A percentile compares a stretch with the other conserved stretches of the same genome.
Evolutionary conservation across 2,329 filamentous ascomycete species (phyloP).

Genomic region (Chaetomiaceae sp.): DNA sequence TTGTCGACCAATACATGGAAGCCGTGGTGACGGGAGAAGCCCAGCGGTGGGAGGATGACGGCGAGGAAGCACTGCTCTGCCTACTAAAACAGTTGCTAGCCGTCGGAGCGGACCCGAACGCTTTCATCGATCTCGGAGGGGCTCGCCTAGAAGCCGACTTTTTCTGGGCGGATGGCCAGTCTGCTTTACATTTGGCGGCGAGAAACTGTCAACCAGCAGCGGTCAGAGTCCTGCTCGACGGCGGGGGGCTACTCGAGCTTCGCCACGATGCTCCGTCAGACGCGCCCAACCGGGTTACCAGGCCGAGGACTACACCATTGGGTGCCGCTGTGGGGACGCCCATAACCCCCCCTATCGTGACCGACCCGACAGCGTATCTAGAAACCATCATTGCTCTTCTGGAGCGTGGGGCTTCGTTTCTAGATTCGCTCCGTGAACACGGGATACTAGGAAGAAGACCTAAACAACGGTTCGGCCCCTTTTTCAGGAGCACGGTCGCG

Average conservation of each 20-base stretch:
- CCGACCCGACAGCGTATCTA: background rate
- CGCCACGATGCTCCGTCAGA: too few species aligned
- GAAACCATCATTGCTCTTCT: background rate
- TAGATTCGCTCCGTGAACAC: too few species aligned
- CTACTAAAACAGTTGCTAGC: background rate
- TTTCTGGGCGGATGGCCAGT: background rate
- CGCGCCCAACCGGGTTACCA: too few species aligned
- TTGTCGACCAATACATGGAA: background rate
- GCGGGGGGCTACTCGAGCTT: background rate
- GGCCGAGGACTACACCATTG: background rate
- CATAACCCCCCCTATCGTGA: background rate
- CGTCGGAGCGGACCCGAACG: background rate
- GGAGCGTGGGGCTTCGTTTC: background rate
- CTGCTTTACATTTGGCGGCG: conserved; percentile 1
- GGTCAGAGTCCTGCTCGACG: background rate
- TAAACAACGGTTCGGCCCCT: background rate
- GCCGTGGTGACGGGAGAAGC: background rate
- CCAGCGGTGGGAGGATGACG: background rate
- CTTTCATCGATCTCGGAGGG: background rate
- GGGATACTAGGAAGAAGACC: too few species aligned
- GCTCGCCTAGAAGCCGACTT: too few species aligned
- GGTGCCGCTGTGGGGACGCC: background rate
- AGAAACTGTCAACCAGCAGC: background rate
- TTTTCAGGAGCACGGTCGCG: too few species aligned
- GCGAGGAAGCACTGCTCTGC: background rate